Conservation (phyloP, 2,329 filamentous ascomycete genomes). For the Clathrospora elynae region DNA sequence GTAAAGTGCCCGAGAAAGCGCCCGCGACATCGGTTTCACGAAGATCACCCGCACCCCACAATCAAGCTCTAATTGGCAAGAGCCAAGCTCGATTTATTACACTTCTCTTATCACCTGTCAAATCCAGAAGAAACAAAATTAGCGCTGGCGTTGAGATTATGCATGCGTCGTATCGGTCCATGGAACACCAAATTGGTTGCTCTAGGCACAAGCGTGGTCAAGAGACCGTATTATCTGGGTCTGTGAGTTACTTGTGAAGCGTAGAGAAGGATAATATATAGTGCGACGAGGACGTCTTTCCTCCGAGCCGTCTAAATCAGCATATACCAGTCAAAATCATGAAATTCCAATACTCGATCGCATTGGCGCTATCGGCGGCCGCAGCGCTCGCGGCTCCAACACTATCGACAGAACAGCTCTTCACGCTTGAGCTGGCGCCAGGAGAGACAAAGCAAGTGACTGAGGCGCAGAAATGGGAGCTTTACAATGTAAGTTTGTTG, state of each 20-base stretch:
- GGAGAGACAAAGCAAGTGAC: conserved; percentile 22
- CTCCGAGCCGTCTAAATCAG: too few relatives aligned
- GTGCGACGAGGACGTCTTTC: neutral
- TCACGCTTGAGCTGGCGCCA: conserved; percentile 20
- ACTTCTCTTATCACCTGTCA: conserved; percentile 18
- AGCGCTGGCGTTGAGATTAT: neutral
- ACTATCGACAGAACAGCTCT: too few relatives aligned
- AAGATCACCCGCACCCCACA: conserved; percentile 13
- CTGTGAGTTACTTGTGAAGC: too few relatives aligned
- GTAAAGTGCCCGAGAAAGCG: conserved; percentile 7
- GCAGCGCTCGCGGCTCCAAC: conserved; percentile 7
- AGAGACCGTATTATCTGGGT: too few relatives aligned
- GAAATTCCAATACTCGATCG: conserved; percentile 13
- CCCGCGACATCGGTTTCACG: conserved; percentile 9
- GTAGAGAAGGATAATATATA: neutral
- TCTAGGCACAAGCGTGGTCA: neutral
- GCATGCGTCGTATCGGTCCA: neutral
- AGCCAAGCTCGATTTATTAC: conserved; percentile 18
- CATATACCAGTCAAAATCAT: conserved; percentile 7
- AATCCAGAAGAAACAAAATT: too few relatives aligned
- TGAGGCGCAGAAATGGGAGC: conserved; percentile 22
- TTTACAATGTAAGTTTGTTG: conserved; percentile 14
- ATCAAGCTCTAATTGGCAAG: conserved; percentile 19
- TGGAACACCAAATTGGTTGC: neutral
- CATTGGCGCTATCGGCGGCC: conserved; percentile 12